Conservation (phyloP, 2,329 filamentous ascomycete genomes). For the Delphinella strobiligena region DNA sequence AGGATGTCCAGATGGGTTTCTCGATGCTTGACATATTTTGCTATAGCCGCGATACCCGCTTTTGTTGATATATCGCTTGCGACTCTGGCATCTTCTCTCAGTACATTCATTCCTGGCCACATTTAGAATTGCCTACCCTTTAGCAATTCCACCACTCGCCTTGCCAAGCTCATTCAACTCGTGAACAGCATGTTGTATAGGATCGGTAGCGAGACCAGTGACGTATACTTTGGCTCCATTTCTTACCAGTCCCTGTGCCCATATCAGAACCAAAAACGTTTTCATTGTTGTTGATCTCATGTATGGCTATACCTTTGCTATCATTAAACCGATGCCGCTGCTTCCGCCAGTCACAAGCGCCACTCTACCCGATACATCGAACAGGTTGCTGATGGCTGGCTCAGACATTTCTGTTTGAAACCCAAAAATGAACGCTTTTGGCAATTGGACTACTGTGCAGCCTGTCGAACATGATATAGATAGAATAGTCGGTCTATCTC, state of each 20-base stretch:
- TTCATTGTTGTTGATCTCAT: not conserved
- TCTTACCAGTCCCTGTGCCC: constrained; percentile 12
- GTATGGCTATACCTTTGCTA: constrained; percentile 1
- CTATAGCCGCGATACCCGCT: constrained; percentile 25
- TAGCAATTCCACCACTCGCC: constrained; percentile 21
- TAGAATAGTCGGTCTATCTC: not conserved
- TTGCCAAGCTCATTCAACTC: constrained; percentile 29
- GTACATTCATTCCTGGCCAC: no score
- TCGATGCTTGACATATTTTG: constrained; percentile 18
- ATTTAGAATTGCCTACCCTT: constrained; percentile 7
- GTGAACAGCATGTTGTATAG: constrained; percentile 25
- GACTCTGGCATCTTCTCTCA: constrained; percentile 5
- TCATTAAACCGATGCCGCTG: constrained; percentile 36
- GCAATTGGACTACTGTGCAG: no score
- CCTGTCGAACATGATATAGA: not conserved
- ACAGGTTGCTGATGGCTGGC: constrained; percentile 13
- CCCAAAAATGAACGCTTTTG: no score
- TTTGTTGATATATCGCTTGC: constrained; percentile 32
- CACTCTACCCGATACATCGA: constrained; percentile 27
- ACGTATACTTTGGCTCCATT: constrained; percentile 35
- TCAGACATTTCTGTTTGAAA: no score
- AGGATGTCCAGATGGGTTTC: constrained; percentile 36
- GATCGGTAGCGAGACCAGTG: constrained; percentile 30
- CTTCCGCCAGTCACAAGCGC: constrained; percentile 35
- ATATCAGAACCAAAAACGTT: constrained; percentile 20